Percentiles rank a stretch among this genome's conserved stretches.
Conservation (phyloP, 169 alveolate species). For the Eimeria acervulina region DNA sequence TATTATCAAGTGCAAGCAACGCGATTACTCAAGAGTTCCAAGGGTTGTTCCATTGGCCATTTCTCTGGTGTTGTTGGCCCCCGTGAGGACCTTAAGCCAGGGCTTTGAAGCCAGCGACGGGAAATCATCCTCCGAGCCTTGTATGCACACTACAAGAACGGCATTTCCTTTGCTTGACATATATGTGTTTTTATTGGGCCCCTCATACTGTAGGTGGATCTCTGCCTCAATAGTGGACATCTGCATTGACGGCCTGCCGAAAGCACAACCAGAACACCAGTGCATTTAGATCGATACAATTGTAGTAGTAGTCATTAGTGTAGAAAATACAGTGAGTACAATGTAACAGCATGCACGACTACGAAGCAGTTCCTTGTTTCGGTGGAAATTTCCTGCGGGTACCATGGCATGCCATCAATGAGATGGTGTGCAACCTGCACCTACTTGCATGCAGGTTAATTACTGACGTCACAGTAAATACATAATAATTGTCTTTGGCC, state of each 20-base stretch:
- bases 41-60: not conserved
- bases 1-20: not conserved
- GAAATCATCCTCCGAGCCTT: too few species aligned
- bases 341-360: not conserved
- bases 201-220: not conserved
- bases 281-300: not conserved
- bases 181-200: not conserved
- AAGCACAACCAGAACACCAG: not conserved
- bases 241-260: not conserved
- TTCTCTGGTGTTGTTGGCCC: not conserved
- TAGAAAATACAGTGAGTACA: not conserved
- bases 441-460: not conserved
- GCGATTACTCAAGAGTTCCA: not conserved
- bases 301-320: not conserved
- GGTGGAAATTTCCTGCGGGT: not conserved
- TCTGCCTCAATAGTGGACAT: not conserved
- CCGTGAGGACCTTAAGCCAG: not conserved
- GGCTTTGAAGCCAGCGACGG: not conserved
- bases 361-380: too few species aligned
- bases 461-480: not conserved
- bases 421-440: not conserved
- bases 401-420: not conserved
- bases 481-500: too few species aligned
- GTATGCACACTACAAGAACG: not conserved
- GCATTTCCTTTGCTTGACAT: not conserved